phyloP scores from a whole-genome alignment of 1,284 basidiomycete genomes.

The Trichosporon asahii region DNA sequence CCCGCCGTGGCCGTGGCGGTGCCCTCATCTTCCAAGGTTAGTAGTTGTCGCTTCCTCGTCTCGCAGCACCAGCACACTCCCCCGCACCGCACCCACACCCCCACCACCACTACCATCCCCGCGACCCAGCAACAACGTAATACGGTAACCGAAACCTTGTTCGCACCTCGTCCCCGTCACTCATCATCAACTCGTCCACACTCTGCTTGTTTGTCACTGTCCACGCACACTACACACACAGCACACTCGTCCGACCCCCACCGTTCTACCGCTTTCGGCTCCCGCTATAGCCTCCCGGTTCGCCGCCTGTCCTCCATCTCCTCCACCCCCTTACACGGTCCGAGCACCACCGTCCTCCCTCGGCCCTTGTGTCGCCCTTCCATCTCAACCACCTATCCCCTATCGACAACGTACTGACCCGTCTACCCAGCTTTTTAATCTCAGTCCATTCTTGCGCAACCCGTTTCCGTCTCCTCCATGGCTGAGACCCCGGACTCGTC shows the following conservation, averaged over 20 bases:
- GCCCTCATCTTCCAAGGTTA: not conserved
- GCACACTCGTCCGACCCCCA: not conserved
- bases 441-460: not conserved
- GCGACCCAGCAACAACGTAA: not conserved
- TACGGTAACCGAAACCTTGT: not conserved
- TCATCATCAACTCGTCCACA: not conserved
- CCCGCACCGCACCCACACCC: not conserved
- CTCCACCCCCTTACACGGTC: not conserved
- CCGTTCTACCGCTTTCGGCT: not conserved
- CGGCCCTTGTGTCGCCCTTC: not conserved
- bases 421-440: not conserved
- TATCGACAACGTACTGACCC: not conserved
- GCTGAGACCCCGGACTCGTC: constrained; percentile 6
- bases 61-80: not conserved
- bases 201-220: not conserved
- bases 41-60: not conserved
- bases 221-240: not conserved
- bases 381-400: not conserved
- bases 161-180: not conserved
- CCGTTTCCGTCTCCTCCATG: not conserved
- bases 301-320: not conserved
- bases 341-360: not conserved
- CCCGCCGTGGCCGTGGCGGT: constrained; percentile 8
- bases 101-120: not conserved
- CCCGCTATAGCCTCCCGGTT: not conserved